Evolutionary conservation across 23 red algal genomes (phyloP), one percentile per base, ranked within the genome.

Genomic region (Gracilaria domingensis): DNA sequence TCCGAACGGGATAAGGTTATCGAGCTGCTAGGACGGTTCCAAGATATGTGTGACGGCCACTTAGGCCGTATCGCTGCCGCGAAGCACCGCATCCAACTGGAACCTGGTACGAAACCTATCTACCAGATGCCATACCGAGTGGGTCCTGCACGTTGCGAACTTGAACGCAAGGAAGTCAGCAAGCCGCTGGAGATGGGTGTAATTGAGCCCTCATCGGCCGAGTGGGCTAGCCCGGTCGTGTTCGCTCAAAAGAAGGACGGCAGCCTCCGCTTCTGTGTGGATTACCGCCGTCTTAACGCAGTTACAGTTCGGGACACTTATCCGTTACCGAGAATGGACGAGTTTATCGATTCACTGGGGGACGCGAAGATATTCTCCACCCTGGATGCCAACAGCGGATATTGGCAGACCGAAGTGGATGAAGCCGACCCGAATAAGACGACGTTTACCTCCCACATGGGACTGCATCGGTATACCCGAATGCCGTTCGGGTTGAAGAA

Each of bases 291-390:
- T 8, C 64, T 70, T 24, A 71, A 86, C 26, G 61, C 13, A 8
- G 38, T 36, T 8, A 36, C 33, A 0, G 66, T 72, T 20, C 48
- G 44, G 58, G 11, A 86, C 50, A 28, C 34, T 1, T 86, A 86
- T 38, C 82, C 82, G 20, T 12, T 86, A 86, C 82, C 82, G 17
- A 20, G 18, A 4, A 69, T 86, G 60, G 82, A 86, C 36, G 82
- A 66, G 42, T 72, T n/a, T 25, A 86, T 69, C 36, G 82, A 86
- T 8, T 86, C 26, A 4, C 24, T 42, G 24, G 82, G 82, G 7
- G 57, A 54, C 0, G 82, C 60, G 57, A 32, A 20, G 7, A 33
- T 72, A 55, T 86, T 86, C 64, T 81, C 77, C 18, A 81, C 77
- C 17, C 33, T 59, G 33, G 77, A 81, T 17, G 77, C 77, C n/a